A percentile compares a stretch with the other conserved stretches of the same genome.
phyloP scores from a whole-genome alignment of 306 rosid genomes.

The Corylus heterophylla region DNA sequence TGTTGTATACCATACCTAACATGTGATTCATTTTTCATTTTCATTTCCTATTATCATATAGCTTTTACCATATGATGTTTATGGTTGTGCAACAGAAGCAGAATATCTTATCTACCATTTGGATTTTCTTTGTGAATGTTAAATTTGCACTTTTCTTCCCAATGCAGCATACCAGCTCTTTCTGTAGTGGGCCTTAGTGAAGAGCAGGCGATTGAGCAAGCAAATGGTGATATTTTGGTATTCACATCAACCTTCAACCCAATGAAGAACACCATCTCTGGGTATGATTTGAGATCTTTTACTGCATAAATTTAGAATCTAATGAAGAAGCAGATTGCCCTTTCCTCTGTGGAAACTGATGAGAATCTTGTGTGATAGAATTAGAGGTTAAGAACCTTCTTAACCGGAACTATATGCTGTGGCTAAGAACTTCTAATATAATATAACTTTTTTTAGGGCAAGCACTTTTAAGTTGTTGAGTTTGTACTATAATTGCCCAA shows the following conservation, averaged over 20 bases:
- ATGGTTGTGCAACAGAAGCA: background rate
- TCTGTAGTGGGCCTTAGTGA: conserved; percentile 91
- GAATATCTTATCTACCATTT: background rate
- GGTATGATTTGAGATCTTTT: conserved; percentile 52
- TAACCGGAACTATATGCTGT: background rate
- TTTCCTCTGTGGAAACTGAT: background rate
- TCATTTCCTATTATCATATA: background rate
- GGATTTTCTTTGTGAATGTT: conserved; percentile 9
- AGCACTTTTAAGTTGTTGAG: background rate
- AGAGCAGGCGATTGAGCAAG: conserved; percentile 82
- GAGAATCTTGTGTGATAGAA: background rate
- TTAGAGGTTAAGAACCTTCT: background rate
- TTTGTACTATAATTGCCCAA: background rate
- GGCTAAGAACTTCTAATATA: background rate
- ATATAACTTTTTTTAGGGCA: too few species aligned
- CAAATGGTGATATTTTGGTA: conserved; percentile 69
- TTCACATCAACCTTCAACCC: conserved; percentile 91
- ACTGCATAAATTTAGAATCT: background rate
- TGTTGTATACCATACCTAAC: background rate
- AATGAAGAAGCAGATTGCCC: background rate
- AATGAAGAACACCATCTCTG: conserved; percentile 94
- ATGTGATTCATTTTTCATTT: background rate
- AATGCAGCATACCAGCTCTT: conserved; percentile 93
- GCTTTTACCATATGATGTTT: background rate
- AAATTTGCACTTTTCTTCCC: conserved; percentile 18